Conservation (phyloP, 2,329 filamentous ascomycete genomes). For the Scolecobasidium constrictum region DNA sequence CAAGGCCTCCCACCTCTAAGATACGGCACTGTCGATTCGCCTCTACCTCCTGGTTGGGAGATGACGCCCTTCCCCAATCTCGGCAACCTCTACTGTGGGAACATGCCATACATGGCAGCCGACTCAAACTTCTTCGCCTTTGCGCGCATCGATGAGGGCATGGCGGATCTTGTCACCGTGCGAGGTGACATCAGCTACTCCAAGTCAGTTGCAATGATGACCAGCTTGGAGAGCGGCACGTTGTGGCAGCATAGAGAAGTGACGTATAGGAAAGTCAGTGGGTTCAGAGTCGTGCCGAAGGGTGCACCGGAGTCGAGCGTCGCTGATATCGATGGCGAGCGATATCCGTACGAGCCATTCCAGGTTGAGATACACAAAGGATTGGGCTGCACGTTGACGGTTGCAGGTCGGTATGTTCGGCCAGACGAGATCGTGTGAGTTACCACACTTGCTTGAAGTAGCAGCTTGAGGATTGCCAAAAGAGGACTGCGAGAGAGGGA, state of each 20-base stretch:
- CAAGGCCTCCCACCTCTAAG: conserved; percentile 56
- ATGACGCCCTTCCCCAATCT: conserved; percentile 63
- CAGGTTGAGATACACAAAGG: conserved; percentile 81
- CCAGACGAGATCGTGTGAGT: background rate
- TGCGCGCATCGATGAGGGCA: conserved; percentile 70
- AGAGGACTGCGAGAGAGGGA: no score
- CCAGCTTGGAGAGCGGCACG: conserved; percentile 58
- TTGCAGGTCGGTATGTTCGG: background rate
- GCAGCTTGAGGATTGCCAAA: no score
- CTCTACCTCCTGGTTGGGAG: conserved; percentile 68
- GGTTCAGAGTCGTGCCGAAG: conserved; percentile 72
- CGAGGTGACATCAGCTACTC: conserved; percentile 61
- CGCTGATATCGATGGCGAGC: conserved; percentile 91
- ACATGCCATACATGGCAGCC: conserved; percentile 87
- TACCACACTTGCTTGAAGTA: no score
- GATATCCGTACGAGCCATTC: conserved; percentile 75
- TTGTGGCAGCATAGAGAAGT: conserved; percentile 75
- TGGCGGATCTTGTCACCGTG: conserved; percentile 74
- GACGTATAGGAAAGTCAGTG: conserved; percentile 73
- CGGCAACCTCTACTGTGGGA: conserved; percentile 89
- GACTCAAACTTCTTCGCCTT: conserved; percentile 82
- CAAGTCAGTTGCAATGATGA: conserved; percentile 58
- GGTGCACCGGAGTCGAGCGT: conserved; percentile 65
- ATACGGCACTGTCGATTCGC: conserved; percentile 71
- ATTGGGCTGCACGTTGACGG: conserved; percentile 65